Evolutionary conservation across 208 protist genomes (phyloP).

Genomic region (Acanthamoeba triangularis): DNA sequence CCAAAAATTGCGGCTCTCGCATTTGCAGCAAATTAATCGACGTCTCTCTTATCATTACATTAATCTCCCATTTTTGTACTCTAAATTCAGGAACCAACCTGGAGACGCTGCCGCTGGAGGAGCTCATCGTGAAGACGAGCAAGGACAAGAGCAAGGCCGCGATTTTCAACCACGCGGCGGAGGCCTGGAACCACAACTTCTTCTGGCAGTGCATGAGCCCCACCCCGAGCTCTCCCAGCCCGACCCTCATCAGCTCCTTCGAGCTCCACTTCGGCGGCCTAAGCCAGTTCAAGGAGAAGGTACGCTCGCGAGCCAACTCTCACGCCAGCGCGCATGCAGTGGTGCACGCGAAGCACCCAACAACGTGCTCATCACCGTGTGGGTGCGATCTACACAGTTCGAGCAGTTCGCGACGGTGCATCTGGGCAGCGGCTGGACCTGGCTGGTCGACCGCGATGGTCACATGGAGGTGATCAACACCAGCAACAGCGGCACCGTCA

Average conservation of each 20-base stretch:
- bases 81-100: background rate
- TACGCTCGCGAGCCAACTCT: background rate
- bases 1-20: no score
- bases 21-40: no score
- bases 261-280: constrained; percentile 23
- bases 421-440: constrained; percentile 27
- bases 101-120: background rate
- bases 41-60: background rate
- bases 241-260: background rate
- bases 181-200: constrained; percentile 32
- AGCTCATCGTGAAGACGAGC: background rate
- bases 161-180: background rate
- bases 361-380: background rate
- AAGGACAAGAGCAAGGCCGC: background rate
- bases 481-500: background rate
- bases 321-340: no score
- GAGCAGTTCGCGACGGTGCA: background rate
- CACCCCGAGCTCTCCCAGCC: background rate
- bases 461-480: constrained; percentile 7
- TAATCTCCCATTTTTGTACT: background rate
- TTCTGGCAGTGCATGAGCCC: constrained; percentile 23
- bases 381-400: background rate
- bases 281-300: background rate
- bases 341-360: no score
- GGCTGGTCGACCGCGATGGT: constrained; percentile 10